Evolutionary conservation across 352 stramenopile genomes (phyloP).

Genomic region (Phytophthora litchii): DNA sequence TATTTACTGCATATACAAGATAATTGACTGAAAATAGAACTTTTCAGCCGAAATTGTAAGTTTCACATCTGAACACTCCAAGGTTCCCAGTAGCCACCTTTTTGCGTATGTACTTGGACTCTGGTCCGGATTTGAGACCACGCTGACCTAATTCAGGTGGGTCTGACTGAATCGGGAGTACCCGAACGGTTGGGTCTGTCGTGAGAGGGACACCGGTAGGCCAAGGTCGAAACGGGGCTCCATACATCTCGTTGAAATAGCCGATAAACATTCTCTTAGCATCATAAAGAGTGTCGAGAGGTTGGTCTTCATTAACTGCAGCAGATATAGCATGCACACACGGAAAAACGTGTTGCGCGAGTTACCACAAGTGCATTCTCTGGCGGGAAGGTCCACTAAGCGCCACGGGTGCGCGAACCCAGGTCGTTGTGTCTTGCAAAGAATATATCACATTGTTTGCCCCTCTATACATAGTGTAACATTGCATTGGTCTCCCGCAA

Average conservation of each 20-base stretch:
- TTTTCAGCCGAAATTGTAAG: too few relatives aligned
- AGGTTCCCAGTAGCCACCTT: neutral
- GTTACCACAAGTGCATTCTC: neutral
- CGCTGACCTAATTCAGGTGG: constrained; percentile 1
- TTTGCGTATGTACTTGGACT: neutral
- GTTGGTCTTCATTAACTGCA: neutral
- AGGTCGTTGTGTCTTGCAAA: neutral
- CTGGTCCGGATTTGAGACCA: neutral
- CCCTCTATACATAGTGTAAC: too few relatives aligned
- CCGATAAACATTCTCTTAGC: neutral
- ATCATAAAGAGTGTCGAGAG: constrained; percentile 4
- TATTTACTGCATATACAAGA: too few relatives aligned
- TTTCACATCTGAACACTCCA: too few relatives aligned
- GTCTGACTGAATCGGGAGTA: neutral
- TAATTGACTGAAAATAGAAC: too few relatives aligned
- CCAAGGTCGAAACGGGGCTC: neutral
- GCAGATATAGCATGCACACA: constrained; percentile 11
- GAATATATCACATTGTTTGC: neutral
- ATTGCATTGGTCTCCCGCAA: too few relatives aligned
- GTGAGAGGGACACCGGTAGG: constrained; percentile 2
- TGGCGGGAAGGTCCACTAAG: neutral
- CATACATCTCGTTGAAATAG: constrained; percentile 7
- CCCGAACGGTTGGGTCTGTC: neutral
- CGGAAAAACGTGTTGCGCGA: constrained; percentile 5
- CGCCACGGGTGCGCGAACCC: neutral